phyloP scores from a whole-genome alignment of 2,329 filamentous ascomycete species.

The Pseudogymnoascus sp. region DNA sequence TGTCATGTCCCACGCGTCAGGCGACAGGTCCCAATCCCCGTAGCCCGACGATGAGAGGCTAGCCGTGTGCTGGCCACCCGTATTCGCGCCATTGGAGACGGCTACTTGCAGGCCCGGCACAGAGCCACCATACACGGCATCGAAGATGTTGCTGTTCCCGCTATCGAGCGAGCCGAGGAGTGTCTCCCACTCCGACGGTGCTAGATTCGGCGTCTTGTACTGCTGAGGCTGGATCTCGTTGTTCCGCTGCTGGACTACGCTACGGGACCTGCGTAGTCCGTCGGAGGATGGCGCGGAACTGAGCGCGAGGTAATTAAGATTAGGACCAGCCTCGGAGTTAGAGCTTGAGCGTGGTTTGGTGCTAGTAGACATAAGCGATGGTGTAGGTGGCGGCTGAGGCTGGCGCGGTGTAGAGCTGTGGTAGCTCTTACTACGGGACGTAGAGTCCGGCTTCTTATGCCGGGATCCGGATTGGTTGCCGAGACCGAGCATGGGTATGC shows the following conservation, averaged over 20 bases:
- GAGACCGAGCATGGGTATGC: conserved; percentile 18
- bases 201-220: conserved; percentile 35
- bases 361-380: neutral
- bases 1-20: conserved; percentile 42
- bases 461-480: conserved; percentile 31
- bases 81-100: conserved; percentile 18
- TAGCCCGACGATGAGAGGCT: neutral
- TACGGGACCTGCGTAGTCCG: neutral
- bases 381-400: neutral
- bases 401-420: neutral
- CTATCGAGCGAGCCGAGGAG: conserved; percentile 72
- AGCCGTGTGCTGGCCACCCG: neutral
- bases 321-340: conserved; percentile 30
- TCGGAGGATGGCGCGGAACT: conserved; percentile 11
- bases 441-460: conserved; percentile 42
- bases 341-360: conserved; percentile 9
- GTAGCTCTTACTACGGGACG: conserved; percentile 25
- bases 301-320: conserved; percentile 53
- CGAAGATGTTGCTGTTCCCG: conserved; percentile 75
- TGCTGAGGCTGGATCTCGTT: neutral
- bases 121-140: conserved; percentile 68
- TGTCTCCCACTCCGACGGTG: conserved; percentile 71
- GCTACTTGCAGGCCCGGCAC: conserved; percentile 32
- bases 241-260: neutral
- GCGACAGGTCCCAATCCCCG: conserved; percentile 38